Evolutionary conservation across 2,329 filamentous ascomycete species (phyloP).

Genomic region (Fusarium solani-melongenae): DNA sequence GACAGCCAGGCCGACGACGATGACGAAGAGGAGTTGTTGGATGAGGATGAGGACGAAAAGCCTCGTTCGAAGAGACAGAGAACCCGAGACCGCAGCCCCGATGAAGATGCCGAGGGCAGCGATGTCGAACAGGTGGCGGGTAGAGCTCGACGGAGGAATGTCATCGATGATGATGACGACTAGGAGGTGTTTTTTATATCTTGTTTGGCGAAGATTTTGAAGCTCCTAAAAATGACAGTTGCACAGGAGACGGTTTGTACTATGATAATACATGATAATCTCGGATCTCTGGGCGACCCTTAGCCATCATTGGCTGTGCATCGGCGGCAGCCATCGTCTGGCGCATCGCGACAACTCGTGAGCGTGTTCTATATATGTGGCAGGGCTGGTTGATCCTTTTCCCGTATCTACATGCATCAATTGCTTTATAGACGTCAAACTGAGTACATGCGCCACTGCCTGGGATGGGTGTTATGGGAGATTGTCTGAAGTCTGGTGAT

Average conservation of each 20-base stretch:
- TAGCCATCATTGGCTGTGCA: not conserved
- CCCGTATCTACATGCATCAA: not conserved
- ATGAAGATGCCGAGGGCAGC: slow-evolving; percentile 65
- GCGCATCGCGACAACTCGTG: not conserved
- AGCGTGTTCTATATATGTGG: not conserved
- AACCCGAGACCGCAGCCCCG: slow-evolving; percentile 58
- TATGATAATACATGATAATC: slow-evolving; percentile 16
- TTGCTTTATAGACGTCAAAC: not conserved
- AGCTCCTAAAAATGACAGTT: slow-evolving; percentile 3
- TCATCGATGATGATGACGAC: slow-evolving; percentile 72
- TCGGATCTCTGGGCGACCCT: not conserved
- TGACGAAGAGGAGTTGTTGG: slow-evolving; percentile 64
- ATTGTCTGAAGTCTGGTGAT: slow-evolving; percentile 36
- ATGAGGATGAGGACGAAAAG: slow-evolving; percentile 63
- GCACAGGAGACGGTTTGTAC: slow-evolving; percentile 19
- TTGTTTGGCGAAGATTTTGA: not conserved
- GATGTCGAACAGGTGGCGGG: slow-evolving; percentile 61
- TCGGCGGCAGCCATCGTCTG: not conserved
- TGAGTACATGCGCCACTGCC: not conserved
- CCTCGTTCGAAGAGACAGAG: slow-evolving; percentile 61
- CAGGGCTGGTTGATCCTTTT: not conserved
- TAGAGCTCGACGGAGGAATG: slow-evolving; percentile 62
- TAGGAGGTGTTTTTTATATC: slow-evolving; percentile 41
- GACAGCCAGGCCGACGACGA: slow-evolving; percentile 73
- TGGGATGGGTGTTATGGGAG: slow-evolving; percentile 19